Evolutionary conservation across 441 rosid genomes (phyloP), one percentile per base, ranked within the genome.

Genomic region (Corymbia calophylla): DNA sequence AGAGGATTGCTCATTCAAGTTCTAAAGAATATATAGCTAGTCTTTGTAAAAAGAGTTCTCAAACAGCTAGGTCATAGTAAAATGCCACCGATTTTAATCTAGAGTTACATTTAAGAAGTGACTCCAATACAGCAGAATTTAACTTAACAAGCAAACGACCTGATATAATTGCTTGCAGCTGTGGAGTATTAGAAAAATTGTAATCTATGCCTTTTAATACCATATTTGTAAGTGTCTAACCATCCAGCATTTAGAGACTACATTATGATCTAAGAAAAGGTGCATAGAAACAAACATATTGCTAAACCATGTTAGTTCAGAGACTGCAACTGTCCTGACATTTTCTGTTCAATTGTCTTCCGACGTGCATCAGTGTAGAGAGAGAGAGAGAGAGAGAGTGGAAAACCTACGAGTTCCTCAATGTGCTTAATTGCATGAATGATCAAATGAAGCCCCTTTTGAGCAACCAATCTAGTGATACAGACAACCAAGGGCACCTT

Each of bases 391-490:
- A 88, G 5, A 80, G 70, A 47, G 87, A 68, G 35, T 49, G 87
- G 53, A 19, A 85, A 91, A 89, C 95, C 89, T 92, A 94, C 96
- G 51, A 94, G 93, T 91, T 93, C 93, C 92, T 91, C 89, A 29
- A 88, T 87, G 86, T 39, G 93, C 91, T 93, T 93, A 49, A 94
- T 91, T 87, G 95, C 94, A 60, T 94, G 94, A 85, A 90, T 93
- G 85, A 95, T 93, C 95, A 95, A 89, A 91, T 95, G 96, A 90
- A 95, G 96, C 84, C 96, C 96, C 91, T 95, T 95, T 89, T 95
- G 96, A 89, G 95, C 92, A 89, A 95, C 96, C 85, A 95, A 91
- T 88, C 96, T 90, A 58, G 94, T 93, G 81, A 94, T 93, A 89
- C 96, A 95, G 87, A 95, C 91, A 91, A 95, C 91, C 93, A 95